Percentiles rank a stretch among this genome's conserved stretches.
These are phyloP conservation scores for Populus hybrid DNA, from an alignment of 441 rosid genomes.

Conservation along the genomic window DNA sequence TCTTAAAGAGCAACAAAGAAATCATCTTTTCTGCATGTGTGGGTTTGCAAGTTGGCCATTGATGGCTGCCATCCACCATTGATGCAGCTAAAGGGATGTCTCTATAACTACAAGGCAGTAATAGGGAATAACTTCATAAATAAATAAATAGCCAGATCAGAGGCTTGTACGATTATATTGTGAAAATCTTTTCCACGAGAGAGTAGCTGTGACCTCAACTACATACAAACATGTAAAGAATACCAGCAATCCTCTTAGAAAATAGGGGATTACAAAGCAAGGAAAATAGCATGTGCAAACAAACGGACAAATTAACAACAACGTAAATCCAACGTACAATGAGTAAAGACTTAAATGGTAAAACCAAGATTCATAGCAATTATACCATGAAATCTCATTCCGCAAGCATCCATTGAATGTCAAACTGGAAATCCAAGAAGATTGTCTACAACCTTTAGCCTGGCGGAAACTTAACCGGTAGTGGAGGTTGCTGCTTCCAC, in stretches of 20 bases:
- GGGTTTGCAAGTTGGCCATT: neutral
- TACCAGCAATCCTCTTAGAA: neutral
- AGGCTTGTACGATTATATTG: too few relatives aligned
- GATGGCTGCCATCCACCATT: neutral
- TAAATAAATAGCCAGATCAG: too few relatives aligned
- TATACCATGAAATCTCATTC: conserved; percentile 62
- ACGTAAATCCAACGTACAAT: conserved; percentile 2
- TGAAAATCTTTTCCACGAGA: neutral
- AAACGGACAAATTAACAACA: neutral
- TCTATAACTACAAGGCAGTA: neutral
- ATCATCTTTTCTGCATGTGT: neutral
- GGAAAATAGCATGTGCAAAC: neutral
- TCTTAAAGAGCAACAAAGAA: neutral
- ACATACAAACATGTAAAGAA: neutral
- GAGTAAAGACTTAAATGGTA: neutral
- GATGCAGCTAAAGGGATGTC: neutral
- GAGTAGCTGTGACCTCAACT: neutral
- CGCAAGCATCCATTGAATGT: conserved; percentile 44
- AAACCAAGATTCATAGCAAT: conserved; percentile 3
- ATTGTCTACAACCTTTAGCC: conserved; percentile 38
- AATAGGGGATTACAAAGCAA: neutral
- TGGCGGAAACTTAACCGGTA: conserved; percentile 25
- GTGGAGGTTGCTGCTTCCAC: conserved; percentile 43
- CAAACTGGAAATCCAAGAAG: conserved; percentile 39
- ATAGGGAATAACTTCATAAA: neutral